Percentiles rank a stretch among this genome's conserved stretches.
phyloP scores from a whole-genome alignment of 2,329 filamentous ascomycete species.

The Aspergillus niger region DNA sequence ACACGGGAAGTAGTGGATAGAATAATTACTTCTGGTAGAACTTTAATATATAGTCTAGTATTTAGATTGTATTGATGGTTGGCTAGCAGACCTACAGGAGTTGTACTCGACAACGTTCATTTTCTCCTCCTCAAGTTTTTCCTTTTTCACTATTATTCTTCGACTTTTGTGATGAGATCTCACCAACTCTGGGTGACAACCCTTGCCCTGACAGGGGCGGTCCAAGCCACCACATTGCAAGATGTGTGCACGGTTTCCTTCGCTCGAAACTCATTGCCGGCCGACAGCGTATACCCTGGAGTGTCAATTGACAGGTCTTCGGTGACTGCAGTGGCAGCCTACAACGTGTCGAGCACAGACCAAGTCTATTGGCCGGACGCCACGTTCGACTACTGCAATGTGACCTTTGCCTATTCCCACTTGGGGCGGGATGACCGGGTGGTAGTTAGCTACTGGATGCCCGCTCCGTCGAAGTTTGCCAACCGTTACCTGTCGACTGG shows the following conservation, averaged over 20 bases:
- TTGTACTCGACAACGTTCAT: background rate
- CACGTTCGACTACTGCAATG: background rate
- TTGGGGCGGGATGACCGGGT: background rate
- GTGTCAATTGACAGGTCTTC: background rate
- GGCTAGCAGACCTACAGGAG: no score
- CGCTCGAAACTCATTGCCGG: background rate
- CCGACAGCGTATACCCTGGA: background rate
- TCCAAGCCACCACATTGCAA: background rate
- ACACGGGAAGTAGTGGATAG: background rate
- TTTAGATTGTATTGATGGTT: background rate
- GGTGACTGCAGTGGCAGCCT: background rate
- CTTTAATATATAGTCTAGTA: background rate
- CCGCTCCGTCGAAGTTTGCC: background rate
- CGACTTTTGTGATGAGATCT: no score
- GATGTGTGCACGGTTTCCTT: background rate
- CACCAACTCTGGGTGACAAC: background rate
- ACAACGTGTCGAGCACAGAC: background rate
- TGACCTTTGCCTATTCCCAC: background rate
- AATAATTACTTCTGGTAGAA: background rate
- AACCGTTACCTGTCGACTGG: background rate
- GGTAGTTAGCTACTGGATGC: background rate
- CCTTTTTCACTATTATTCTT: background rate
- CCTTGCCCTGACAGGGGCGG: background rate
- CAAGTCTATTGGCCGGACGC: background rate
- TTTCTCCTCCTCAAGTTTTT: background rate